Conservation (phyloP, 768 basidiomycete species). For the Mycena belliarum region DNA sequence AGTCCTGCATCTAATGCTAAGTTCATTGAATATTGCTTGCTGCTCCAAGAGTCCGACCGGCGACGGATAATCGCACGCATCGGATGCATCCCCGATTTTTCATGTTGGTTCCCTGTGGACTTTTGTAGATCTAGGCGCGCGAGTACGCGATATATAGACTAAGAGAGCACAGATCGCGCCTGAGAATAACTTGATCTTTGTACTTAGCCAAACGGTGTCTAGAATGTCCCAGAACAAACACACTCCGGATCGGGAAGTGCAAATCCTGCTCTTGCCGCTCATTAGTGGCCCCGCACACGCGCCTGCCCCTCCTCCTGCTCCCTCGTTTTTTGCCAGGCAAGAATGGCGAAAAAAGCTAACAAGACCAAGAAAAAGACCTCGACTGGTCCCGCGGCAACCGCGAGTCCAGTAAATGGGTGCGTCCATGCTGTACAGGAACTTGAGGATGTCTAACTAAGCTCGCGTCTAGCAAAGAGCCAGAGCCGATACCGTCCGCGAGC, state of each 20-base stretch:
- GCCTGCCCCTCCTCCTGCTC: no score
- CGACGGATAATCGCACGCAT: no score
- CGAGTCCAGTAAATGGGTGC: slow-evolving; percentile 1
- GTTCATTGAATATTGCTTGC: no score
- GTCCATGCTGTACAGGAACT: slow-evolving; percentile 4
- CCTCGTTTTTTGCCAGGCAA: neutral
- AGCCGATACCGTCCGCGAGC: slow-evolving; percentile 9
- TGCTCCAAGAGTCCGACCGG: no score
- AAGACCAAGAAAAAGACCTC: slow-evolving; percentile 17
- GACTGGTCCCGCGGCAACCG: neutral
- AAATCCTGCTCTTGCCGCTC: neutral
- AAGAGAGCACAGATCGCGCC: no score
- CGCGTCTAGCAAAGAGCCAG: slow-evolving; percentile 10
- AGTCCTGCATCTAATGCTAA: no score
- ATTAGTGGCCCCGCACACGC: neutral
- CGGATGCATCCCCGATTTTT: no score
- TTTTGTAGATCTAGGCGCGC: no score
- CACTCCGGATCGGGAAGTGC: neutral
- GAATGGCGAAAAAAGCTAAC: slow-evolving; percentile 19
- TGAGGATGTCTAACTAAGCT: slow-evolving; percentile 15
- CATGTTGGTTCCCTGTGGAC: no score
- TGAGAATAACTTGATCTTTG: no score
- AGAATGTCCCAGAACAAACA: neutral
- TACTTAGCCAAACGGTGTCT: neutral
- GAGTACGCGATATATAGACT: no score